Evolutionary conservation across 1,284 basidiomycete genomes (phyloP).

Genomic region (Schizophyllum commune): DNA sequence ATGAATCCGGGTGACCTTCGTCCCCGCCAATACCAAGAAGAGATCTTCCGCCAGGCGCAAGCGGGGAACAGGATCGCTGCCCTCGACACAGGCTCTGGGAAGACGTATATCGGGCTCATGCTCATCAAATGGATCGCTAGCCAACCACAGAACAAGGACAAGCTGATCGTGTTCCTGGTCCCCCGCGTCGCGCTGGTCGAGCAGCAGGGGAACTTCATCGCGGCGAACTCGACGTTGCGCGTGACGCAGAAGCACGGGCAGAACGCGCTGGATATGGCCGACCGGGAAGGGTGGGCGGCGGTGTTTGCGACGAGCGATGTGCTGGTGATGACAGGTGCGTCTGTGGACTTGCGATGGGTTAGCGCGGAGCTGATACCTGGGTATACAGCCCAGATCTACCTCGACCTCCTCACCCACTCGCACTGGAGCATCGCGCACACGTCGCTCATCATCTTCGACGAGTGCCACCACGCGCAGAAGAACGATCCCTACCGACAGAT

Average conservation of each 20-base stretch:
- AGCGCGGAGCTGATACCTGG: constrained; percentile 2
- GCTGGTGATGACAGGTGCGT: constrained; percentile 72
- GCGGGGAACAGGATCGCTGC: constrained; percentile 70
- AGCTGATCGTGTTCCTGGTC: constrained; percentile 66
- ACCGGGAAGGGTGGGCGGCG: constrained; percentile 56
- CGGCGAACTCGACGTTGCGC: constrained; percentile 54
- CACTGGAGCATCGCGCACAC: constrained; percentile 65
- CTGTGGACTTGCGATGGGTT: background rate
- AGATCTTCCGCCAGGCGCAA: constrained; percentile 68
- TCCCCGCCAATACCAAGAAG: constrained; percentile 60
- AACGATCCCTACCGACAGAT: constrained; percentile 78
- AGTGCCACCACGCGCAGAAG: constrained; percentile 74
- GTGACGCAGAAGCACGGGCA: constrained; percentile 64
- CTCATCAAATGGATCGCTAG: constrained; percentile 69
- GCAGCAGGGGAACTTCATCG: constrained; percentile 69
- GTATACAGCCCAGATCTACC: constrained; percentile 65
- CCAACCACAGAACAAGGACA: constrained; percentile 36
- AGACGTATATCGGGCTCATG: constrained; percentile 76
- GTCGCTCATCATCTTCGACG: constrained; percentile 74
- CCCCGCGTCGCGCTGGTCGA: constrained; percentile 77
- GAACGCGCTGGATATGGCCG: constrained; percentile 60
- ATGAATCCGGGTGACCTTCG: constrained; percentile 16
- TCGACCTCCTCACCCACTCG: constrained; percentile 72
- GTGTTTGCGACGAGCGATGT: constrained; percentile 61
- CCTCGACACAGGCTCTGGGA: constrained; percentile 71